A percentile compares a stretch with the other conserved stretches of the same genome.
Evolutionary conservation across 257 asterid species (phyloP).

Genomic region (Nemophila menziesii): DNA sequence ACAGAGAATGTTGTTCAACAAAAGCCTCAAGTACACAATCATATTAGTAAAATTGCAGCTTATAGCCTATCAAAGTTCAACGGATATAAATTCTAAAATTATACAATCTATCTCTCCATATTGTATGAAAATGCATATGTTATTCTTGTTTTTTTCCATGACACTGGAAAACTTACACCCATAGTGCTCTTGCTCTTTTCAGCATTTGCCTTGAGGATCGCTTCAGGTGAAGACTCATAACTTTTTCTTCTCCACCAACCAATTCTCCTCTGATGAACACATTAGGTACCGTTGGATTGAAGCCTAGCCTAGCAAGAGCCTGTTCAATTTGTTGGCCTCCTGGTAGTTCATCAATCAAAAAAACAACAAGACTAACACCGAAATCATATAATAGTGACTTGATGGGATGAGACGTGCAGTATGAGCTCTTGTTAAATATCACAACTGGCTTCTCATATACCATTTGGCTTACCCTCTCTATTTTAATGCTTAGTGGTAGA

Average conservation of each 20-base stretch:
- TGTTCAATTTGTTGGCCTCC: conserved; percentile 67
- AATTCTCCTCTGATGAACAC: conserved; percentile 79
- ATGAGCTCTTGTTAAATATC: conserved; percentile 57
- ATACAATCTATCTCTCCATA: too few relatives aligned
- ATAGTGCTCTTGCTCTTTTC: too few relatives aligned
- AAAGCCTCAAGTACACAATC: too few relatives aligned
- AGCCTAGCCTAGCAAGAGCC: conserved; percentile 33
- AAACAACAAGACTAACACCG: conserved; percentile 46
- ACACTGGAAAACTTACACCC: too few relatives aligned
- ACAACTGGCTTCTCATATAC: conserved; percentile 79
- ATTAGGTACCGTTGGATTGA: conserved; percentile 46
- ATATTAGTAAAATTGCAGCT: too few relatives aligned
- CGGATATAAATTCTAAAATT: too few relatives aligned
- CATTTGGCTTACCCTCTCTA: conserved; percentile 54
- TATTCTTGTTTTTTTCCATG: too few relatives aligned
- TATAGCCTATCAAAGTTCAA: too few relatives aligned
- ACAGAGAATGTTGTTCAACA: too few relatives aligned
- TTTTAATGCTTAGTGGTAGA: conserved; percentile 2
- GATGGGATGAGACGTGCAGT: conserved; percentile 60
- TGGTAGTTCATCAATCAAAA: conserved; percentile 57
- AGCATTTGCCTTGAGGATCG: too few relatives aligned
- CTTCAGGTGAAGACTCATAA: conserved; percentile 80
- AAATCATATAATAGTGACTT: conserved; percentile 51
- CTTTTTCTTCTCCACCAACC: conserved; percentile 49
- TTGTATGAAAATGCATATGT: too few relatives aligned